Base-by-base conservation (phyloP, 108 stramenopile genomes). In the Skeletonema marinoi region DNA sequence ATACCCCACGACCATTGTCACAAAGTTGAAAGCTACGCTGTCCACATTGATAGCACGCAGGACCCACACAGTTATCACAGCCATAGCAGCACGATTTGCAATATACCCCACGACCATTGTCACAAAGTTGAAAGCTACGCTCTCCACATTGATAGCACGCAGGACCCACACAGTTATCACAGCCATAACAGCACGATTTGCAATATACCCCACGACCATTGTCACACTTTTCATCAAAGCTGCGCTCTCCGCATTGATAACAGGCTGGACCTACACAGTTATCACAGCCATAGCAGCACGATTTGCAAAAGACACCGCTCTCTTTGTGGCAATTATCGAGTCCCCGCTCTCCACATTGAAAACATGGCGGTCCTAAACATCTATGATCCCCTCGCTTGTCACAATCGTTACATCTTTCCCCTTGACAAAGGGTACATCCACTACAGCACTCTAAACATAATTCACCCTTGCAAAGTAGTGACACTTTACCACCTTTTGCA, bases 341-440 rank as follows among this genome's bases (percentile, higher is more conserved):
- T 65, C 64, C 64, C 35, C 64, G 64, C 35, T 65, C 35, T 12
- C 64, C 64, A 65, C 64, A 65, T 36, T 65, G 17, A 36, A 3
- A 33, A 38, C 64, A 65, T 16, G 38, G 13, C 41, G 33, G 33
- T 12, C 64, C 64, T 65, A 39, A 17, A 21, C 64, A 65, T 65
- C 11, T 38, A 38, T 65, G 64, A 3, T 65, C 33, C 12, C 64
- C 64, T 65, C 64, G 32, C 25, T 65, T 65, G 1, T 65, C 64
- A 3, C 64, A 65, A 38, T 65, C 10, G 1, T 36, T 33, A 39
- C 64, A 65, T 3, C 41, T 33, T 1, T 36, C 13, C 19, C 64
- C 64, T 4, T 39, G 64, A 21, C 64, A 65, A 6, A 39, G 6
- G 6, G 64, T 65, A 39, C 64, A 65, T 16, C 64, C 64, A 25